phyloP scores from a whole-genome alignment of 176 grass and related monocot species.

The Carex pumila region DNA sequence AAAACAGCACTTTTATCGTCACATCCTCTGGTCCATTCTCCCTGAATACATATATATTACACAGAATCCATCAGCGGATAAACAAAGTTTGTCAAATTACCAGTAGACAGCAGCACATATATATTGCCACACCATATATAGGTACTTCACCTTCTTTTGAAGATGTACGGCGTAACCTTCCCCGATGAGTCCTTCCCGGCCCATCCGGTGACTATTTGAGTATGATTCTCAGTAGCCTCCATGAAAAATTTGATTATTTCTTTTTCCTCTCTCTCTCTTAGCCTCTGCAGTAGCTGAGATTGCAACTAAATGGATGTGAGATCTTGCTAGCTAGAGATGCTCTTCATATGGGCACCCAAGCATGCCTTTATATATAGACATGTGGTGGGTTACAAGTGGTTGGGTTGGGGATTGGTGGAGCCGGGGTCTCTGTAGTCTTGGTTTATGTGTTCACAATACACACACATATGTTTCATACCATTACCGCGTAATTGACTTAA shows the following conservation, averaged over 20 bases:
- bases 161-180: constrained; percentile 46
- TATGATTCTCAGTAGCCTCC: constrained; percentile 59
- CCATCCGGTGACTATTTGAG: constrained; percentile 58
- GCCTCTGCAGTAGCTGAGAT: background rate
- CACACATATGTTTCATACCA: background rate
- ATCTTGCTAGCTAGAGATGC: background rate
- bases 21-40: constrained; percentile 80
- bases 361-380: background rate
- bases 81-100: background rate
- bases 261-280: background rate
- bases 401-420: background rate
- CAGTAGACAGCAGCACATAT: too few species aligned
- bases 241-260: background rate
- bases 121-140: background rate
- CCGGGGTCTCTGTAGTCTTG: background rate
- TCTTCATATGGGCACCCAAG: background rate
- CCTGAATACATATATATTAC: background rate
- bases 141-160: constrained; percentile 55
- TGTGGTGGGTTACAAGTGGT: background rate
- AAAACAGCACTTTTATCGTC: constrained; percentile 62
- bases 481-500: too few species aligned
- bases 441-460: background rate
- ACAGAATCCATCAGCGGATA: background rate
- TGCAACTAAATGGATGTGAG: background rate
- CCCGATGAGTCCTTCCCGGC: constrained; percentile 54